A percentile compares a stretch with the other conserved stretches of the same genome.
These are phyloP conservation scores for Camillea tinctor DNA, from an alignment of 2,329 filamentous ascomycete genomes.

Conservation along the genomic window DNA sequence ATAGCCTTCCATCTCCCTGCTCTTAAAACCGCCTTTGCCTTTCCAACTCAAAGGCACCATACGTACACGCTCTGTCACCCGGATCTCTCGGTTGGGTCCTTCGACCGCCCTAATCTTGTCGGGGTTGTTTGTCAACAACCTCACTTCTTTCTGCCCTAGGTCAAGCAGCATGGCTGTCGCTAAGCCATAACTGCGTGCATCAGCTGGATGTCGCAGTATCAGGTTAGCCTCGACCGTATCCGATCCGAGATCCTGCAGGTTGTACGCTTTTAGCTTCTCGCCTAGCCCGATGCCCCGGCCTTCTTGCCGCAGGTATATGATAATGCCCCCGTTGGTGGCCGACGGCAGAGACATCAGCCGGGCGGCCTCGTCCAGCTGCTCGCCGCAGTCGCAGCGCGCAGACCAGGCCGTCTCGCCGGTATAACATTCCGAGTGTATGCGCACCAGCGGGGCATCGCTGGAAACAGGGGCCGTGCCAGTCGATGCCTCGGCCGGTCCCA, in stretches of 20 bases:
- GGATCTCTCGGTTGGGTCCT: conserved; percentile 82
- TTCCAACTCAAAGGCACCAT: conserved; percentile 97
- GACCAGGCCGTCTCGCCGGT: conserved; percentile 99
- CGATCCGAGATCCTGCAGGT: conserved; percentile 92
- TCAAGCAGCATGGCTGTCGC: conserved; percentile 93
- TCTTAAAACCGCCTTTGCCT: conserved; percentile 77
- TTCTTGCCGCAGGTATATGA: conserved; percentile 94
- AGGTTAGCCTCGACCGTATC: conserved; percentile 97
- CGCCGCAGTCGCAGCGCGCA: conserved; percentile 93
- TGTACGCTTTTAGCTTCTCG: conserved; percentile 97
- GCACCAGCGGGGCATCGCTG: conserved; percentile 66
- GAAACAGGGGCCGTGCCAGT: conserved; percentile 11
- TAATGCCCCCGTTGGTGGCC: conserved; percentile 72
- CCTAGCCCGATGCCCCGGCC: conserved; percentile 91
- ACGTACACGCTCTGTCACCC: conserved; percentile 84
- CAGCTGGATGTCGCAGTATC: conserved; percentile 84
- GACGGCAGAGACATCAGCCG: conserved; percentile 79
- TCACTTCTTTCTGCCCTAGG: conserved; percentile 74
- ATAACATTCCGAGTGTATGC: conserved; percentile 98
- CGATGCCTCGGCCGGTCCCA: conserved; percentile 29
- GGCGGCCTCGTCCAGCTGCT: conserved; percentile 95
- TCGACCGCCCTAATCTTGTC: conserved; percentile 96
- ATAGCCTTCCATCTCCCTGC: conserved; percentile 90
- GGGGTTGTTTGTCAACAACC: conserved; percentile 92
- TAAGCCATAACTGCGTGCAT: conserved; percentile 92